A percentile compares a stretch with the other conserved stretches of the same genome.
Evolutionary conservation across 2,329 filamentous ascomycete genomes (phyloP).

Genomic region (Neoascochyta sp.): DNA sequence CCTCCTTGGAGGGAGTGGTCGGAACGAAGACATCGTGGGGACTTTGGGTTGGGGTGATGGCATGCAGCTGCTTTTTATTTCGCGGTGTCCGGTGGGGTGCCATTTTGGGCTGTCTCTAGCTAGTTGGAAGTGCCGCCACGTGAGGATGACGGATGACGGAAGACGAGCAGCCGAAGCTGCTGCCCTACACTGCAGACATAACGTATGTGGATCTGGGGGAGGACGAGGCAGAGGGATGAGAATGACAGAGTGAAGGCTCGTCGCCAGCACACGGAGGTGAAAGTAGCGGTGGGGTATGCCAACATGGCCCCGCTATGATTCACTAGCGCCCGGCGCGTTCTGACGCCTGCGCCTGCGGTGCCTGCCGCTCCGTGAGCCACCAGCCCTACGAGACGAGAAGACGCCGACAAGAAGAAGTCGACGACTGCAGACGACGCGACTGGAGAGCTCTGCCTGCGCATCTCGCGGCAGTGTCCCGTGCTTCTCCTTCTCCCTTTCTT

Average conservation of each 20-base stretch:
- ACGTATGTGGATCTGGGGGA: slow-evolving; percentile 11
- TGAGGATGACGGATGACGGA: slow-evolving; percentile 30
- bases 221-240: slow-evolving; percentile 14
- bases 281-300: slow-evolving; percentile 22
- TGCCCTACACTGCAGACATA: slow-evolving; percentile 43
- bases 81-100: slow-evolving; percentile 46
- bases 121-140: slow-evolving; percentile 32
- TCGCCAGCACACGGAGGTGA: slow-evolving; percentile 22
- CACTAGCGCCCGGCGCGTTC: slow-evolving; percentile 15
- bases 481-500: too few relatives aligned
- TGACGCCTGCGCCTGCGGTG: too few relatives aligned
- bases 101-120: slow-evolving; percentile 42
- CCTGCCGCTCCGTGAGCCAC: too few relatives aligned
- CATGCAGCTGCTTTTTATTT: slow-evolving; percentile 40
- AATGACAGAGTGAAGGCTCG: slow-evolving; percentile 19
- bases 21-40: slow-evolving; percentile 29
- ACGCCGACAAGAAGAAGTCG: too few relatives aligned
- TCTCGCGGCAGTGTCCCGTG: too few relatives aligned
- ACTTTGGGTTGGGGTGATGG: too few relatives aligned
- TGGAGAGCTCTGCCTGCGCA: too few relatives aligned
- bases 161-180: slow-evolving; percentile 49
- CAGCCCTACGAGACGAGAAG: too few relatives aligned
- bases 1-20: slow-evolving; percentile 25
- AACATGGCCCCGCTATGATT: too few relatives aligned
- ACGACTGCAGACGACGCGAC: too few relatives aligned